These are phyloP conservation scores for Graphilbum fragrans DNA, from an alignment of 2,329 filamentous ascomycete genomes.

Conservation along the genomic window DNA sequence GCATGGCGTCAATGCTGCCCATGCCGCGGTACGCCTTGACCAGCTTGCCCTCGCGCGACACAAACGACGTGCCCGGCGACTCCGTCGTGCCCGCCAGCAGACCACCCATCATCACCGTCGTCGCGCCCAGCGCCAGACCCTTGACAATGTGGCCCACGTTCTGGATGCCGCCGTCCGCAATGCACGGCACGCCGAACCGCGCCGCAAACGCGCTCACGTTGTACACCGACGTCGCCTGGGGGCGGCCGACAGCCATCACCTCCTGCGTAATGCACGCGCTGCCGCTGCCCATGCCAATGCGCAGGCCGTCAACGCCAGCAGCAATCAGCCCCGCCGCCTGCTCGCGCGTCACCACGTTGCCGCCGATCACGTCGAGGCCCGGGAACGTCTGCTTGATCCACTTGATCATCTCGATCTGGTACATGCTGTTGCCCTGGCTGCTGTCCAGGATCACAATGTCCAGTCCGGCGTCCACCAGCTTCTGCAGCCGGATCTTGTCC, in stretches of 20 bases:
- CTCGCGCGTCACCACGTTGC: constrained; percentile 96
- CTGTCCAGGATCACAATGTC: constrained; percentile 94
- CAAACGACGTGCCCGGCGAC: constrained; percentile 92
- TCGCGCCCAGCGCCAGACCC: constrained; percentile 85
- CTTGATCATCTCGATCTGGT: constrained; percentile 97
- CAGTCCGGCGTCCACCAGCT: constrained; percentile 86
- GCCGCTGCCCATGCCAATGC: constrained; percentile 97
- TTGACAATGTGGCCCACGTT: constrained; percentile 99
- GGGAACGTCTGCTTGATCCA: constrained; percentile 86
- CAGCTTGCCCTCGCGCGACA: constrained; percentile 91
- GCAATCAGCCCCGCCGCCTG: constrained; percentile 88
- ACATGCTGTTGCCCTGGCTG: constrained; percentile 97
- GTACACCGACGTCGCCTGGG: constrained; percentile 87
- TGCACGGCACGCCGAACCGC: constrained; percentile 91
- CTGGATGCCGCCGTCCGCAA: constrained; percentile 94
- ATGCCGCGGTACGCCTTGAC: constrained; percentile 99
- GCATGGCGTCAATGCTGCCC: constrained; percentile 98
- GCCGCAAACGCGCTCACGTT: constrained; percentile 82
- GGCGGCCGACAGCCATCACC: constrained; percentile 97
- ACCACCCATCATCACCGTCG: constrained; percentile 98
- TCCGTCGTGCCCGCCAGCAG: constrained; percentile 94
- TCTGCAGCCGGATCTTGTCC: constrained; percentile 75
- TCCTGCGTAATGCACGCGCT: constrained; percentile 98
- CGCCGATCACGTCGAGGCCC: constrained; percentile 83
- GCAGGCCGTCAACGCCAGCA: constrained; percentile 87